Percentiles rank a stretch among this genome's conserved stretches.
phyloP scores from a whole-genome alignment of 768 basidiomycete species.

The Amanita rubescens region DNA sequence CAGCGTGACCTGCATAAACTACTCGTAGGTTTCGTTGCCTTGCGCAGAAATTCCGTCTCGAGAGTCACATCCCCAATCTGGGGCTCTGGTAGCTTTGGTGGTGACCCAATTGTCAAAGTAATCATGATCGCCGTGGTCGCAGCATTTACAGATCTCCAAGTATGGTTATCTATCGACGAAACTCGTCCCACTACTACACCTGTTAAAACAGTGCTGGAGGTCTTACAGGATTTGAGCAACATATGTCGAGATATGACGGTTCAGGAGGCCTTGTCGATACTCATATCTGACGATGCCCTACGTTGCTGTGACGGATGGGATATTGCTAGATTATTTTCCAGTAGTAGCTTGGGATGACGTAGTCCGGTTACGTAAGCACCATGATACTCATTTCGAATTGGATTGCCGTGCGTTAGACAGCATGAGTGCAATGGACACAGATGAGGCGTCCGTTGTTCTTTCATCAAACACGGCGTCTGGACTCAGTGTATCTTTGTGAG shows the following conservation, averaged over 20 bases:
- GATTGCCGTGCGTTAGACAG: slow-evolving; percentile 5
- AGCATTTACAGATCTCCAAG: slow-evolving; percentile 18
- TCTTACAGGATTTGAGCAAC: neutral
- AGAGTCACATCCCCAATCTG: slow-evolving; percentile 22
- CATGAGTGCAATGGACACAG: slow-evolving; percentile 69
- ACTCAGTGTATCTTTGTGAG: slow-evolving; percentile 67
- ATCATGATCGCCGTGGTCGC: slow-evolving; percentile 21
- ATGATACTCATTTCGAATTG: neutral
- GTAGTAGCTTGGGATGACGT: neutral
- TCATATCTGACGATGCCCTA: neutral
- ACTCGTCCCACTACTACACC: neutral
- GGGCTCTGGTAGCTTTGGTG: slow-evolving; percentile 29
- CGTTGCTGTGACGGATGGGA: neutral
- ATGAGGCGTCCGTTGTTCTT: slow-evolving; percentile 68
- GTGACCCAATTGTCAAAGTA: slow-evolving; percentile 25
- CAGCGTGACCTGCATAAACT: slow-evolving; percentile 23
- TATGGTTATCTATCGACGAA: slow-evolving; percentile 20
- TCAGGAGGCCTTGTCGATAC: neutral
- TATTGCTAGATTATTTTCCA: neutral
- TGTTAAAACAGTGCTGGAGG: neutral
- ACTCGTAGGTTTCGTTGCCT: slow-evolving; percentile 19
- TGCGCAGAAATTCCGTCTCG: slow-evolving; percentile 15
- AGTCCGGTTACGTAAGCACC: neutral
- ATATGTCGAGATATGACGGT: neutral
- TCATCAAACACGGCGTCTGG: slow-evolving; percentile 67